A percentile compares a stretch with the other conserved stretches of the same genome.
Evolutionary conservation across 805 yeast genomes (phyloP).

Genomic region (Yarrowia yakushimensis): DNA sequence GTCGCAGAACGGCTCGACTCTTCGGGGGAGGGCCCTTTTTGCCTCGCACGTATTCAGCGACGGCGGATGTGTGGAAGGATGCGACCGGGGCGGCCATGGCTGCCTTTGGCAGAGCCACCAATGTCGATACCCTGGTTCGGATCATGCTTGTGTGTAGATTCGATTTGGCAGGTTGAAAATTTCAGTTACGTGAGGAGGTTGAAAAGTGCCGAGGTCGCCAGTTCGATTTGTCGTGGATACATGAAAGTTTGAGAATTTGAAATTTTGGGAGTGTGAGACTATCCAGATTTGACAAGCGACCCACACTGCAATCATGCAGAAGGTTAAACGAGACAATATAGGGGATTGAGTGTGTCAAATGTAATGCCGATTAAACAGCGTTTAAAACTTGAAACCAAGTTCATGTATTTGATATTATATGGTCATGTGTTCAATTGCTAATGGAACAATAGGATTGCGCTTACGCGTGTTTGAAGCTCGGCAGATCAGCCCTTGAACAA

Average conservation of each 20-base stretch:
- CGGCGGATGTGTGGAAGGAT: conserved; percentile 17
- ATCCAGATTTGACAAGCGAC: neutral
- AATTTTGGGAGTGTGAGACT: too few relatives aligned
- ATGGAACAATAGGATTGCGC: too few relatives aligned
- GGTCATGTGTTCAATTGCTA: too few relatives aligned
- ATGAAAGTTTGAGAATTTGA: neutral
- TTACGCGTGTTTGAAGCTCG: too few relatives aligned
- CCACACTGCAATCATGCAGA: neutral
- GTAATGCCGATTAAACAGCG: too few relatives aligned
- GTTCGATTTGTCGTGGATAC: neutral
- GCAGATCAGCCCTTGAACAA: too few relatives aligned
- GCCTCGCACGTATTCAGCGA: neutral
- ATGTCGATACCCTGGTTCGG: conserved; percentile 13
- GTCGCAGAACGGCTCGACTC: neutral
- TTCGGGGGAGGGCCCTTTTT: conserved; percentile 13
- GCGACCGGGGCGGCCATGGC: conserved; percentile 4
- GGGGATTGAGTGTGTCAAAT: too few relatives aligned
- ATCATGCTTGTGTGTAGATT: conserved; percentile 7
- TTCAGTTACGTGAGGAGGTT: neutral
- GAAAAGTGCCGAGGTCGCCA: neutral
- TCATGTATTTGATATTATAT: too few relatives aligned
- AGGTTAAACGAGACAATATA: conserved; percentile 1
- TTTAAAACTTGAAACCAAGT: too few relatives aligned
- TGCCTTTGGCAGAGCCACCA: conserved; percentile 11
- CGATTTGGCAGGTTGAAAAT: neutral